Conservation (phyloP, 441 rosid species). For the Rhodomyrtus psidioides region DNA sequence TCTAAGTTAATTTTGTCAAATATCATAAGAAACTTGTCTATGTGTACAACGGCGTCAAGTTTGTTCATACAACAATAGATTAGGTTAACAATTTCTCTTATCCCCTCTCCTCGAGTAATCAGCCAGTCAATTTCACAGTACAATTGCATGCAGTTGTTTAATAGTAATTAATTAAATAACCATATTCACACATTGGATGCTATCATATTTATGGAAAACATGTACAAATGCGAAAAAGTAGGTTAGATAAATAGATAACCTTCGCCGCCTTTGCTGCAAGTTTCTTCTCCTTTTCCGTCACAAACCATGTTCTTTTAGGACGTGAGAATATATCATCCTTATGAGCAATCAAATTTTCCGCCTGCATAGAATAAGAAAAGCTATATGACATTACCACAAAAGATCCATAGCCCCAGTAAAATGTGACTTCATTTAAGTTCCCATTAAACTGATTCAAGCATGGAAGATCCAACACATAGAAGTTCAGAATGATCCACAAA, state of each 20-base stretch:
- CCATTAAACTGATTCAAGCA: background rate
- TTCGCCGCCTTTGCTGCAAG: conserved; percentile 59
- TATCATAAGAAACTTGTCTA: background rate
- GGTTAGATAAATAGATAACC: conserved; percentile 23
- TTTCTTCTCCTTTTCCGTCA: conserved; percentile 85
- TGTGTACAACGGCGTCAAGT: background rate
- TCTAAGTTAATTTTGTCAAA: background rate
- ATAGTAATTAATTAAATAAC: background rate
- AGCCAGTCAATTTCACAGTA: background rate
- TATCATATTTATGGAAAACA: background rate
- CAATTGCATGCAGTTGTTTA: background rate
- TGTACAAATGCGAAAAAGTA: background rate
- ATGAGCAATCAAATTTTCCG: conserved; percentile 86
- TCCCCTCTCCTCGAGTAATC: background rate
- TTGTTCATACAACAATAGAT: background rate
- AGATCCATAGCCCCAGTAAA: background rate
- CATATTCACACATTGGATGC: background rate
- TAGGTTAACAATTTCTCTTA: background rate
- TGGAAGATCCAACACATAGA: background rate
- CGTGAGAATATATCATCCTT: conserved; percentile 85
- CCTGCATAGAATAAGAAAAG: conserved; percentile 32
- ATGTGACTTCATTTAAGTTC: background rate
- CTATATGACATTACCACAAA: background rate
- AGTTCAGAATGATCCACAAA: background rate
- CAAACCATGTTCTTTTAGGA: conserved; percentile 94